Base-by-base conservation (phyloP, 129 eudicot genomes). In the Tagetes erecta region DNA sequence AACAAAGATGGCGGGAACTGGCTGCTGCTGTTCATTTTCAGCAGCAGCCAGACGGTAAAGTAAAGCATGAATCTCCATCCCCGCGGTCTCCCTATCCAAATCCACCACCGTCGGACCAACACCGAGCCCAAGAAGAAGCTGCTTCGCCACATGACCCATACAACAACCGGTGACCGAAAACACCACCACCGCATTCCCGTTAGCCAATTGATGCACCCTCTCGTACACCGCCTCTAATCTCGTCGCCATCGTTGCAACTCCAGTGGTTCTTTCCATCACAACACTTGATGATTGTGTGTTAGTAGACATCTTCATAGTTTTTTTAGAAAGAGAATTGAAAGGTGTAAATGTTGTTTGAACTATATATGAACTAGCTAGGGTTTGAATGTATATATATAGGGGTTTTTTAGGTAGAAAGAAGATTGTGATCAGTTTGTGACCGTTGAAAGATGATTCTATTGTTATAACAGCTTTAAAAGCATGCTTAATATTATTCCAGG, bases 61-160 rank as follows among this genome's bases (percentile, higher is more conserved):
- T 0, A 87, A 83, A 5, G 81, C 82, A 34, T 83, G 89, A 35
- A 93, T 87, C 35, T 90, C 91, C 39, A 65, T 41, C 35, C 91
- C 91, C 2, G 77, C 80, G 1, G 74, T 39, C 69, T 85, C 91
- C 0, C 83, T 50, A 72, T 93, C 96, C 40, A 93, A 71, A 67
- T 93, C 98, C 4, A 87, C 87, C 33, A 93, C 70, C 11, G 87
- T 83, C 2, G 98, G 95, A 2, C 85, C 89, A 0, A 93, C 98
- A 0, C 98, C 98, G 1, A 93, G 90, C 46, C 98, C 87, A 34
- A 87, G 72, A 6, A 93, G 87, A 9, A 93, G 91, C 73, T 85
- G 96, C 74, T 87, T 93, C 0, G 87, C 98, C 4, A 90, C 98
- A 73, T 93, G 98, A 62, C 98, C 90, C 98, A 93, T 93, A 72